phyloP scores from a whole-genome alignment of 495 filamentous ascomycete genomes.

The Daldinia decipiens region DNA sequence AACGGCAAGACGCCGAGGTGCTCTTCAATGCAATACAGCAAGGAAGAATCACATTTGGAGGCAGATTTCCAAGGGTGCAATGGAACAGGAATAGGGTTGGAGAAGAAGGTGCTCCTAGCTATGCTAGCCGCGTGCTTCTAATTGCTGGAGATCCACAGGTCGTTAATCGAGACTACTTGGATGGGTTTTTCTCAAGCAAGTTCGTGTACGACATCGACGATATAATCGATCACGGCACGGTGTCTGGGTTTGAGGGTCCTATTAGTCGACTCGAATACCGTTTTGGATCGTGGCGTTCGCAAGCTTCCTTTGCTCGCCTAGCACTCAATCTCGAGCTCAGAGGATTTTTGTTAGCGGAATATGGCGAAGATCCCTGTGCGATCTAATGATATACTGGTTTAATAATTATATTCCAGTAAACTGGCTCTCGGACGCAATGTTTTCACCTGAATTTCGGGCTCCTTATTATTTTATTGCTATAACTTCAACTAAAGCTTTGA shows the following conservation, averaged over 20 bases:
- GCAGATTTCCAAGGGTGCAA: background rate
- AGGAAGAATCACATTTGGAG: background rate
- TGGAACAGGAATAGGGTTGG: conserved; percentile 33
- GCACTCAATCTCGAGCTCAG: conserved; percentile 45
- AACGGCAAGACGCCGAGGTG: conserved; percentile 6
- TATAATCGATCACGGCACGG: conserved; percentile 30
- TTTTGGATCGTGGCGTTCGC: conserved; percentile 54
- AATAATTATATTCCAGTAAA: background rate
- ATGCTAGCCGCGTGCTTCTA: conserved; percentile 34
- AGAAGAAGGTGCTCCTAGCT: background rate
- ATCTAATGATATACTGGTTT: background rate
- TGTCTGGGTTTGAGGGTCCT: background rate
- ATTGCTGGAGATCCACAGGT: conserved; percentile 34
- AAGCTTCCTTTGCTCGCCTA: conserved; percentile 50
- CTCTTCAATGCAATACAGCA: conserved; percentile 7
- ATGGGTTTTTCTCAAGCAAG: conserved; percentile 29
- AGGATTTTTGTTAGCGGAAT: conserved; percentile 8
- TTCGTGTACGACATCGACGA: conserved; percentile 41
- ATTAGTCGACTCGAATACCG: conserved; percentile 46
- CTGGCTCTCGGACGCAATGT: background rate
- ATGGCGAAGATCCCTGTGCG: conserved; percentile 30
- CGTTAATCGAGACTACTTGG: conserved; percentile 29
- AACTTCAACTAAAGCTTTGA: background rate
- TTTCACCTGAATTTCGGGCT: background rate
- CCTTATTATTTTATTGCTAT: background rate